These are phyloP conservation scores for Colletotrichum orchidophilum DNA, from an alignment of 2,329 filamentous ascomycete genomes.

Conservation along the genomic window DNA sequence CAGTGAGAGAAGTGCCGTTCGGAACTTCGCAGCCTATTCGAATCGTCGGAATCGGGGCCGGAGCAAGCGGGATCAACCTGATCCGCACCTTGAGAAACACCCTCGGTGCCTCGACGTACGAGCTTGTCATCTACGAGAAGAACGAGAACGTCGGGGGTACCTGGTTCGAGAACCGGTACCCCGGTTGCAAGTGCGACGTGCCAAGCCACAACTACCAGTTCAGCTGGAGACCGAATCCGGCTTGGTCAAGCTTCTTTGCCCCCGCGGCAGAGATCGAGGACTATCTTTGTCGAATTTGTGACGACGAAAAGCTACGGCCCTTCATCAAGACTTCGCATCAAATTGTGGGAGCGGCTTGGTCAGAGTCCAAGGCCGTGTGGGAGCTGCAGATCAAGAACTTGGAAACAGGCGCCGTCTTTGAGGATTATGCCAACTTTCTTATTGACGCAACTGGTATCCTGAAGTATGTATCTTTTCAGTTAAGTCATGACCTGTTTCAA, in stretches of 20 bases:
- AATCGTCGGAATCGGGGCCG: constrained; percentile 34
- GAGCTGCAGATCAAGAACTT: constrained; percentile 50
- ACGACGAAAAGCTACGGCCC: constrained; percentile 57
- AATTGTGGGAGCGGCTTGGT: constrained; percentile 55
- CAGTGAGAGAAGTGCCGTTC: constrained; percentile 29
- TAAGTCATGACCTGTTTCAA: neutral
- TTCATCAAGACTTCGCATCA: constrained; percentile 54
- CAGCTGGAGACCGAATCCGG: constrained; percentile 66
- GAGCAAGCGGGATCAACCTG: constrained; percentile 36
- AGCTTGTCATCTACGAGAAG: constrained; percentile 64
- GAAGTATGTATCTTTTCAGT: constrained; percentile 51
- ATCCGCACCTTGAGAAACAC: constrained; percentile 54
- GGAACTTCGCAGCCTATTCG: constrained; percentile 27
- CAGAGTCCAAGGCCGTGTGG: constrained; percentile 54
- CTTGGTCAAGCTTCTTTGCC: constrained; percentile 68
- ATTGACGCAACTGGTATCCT: constrained; percentile 61
- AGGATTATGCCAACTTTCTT: constrained; percentile 57
- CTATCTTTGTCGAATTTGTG: constrained; percentile 59
- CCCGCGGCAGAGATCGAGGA: constrained; percentile 62
- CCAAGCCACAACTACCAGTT: constrained; percentile 71
- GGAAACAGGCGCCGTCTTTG: constrained; percentile 49
- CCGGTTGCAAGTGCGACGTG: constrained; percentile 65
- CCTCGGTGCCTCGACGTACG: constrained; percentile 49
- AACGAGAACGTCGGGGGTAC: constrained; percentile 65
- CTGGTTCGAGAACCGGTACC: constrained; percentile 68